These are phyloP conservation scores for Nothomitra cinnamomea DNA, from an alignment of 2,329 filamentous ascomycete species.

Conservation along the genomic window DNA sequence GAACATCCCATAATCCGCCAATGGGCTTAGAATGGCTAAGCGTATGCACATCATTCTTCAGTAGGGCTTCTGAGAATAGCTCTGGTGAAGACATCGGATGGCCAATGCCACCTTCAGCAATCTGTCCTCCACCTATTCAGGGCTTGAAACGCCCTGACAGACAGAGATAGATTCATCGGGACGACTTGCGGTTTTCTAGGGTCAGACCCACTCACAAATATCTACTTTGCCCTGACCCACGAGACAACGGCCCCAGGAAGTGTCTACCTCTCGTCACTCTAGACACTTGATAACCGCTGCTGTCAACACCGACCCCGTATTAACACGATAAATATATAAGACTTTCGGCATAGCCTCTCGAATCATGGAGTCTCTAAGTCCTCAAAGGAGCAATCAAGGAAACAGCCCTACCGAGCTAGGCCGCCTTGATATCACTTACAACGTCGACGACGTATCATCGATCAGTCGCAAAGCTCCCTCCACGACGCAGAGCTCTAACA, in stretches of 20 bases:
- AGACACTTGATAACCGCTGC: background rate
- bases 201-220: background rate
- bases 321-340: background rate
- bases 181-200: constrained; percentile 1
- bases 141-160: background rate
- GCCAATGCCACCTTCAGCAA: constrained; percentile 1
- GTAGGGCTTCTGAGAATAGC: background rate
- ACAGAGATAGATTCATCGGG: background rate
- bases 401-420: background rate
- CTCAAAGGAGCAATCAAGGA: background rate
- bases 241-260: background rate
- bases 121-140: background rate
- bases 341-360: constrained; percentile 1
- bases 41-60: background rate
- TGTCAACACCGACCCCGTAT: background rate
- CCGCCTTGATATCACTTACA: background rate
- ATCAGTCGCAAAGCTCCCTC: background rate
- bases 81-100: background rate
- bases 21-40: background rate
- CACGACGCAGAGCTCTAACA: background rate
- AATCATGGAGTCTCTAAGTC: constrained; percentile 3
- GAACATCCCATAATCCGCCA: background rate
- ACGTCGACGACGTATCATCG: background rate
- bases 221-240: background rate
- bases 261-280: background rate